Evolutionary conservation across 208 protist species (phyloP).

Genomic region (Herpetomonas tarakana): DNA sequence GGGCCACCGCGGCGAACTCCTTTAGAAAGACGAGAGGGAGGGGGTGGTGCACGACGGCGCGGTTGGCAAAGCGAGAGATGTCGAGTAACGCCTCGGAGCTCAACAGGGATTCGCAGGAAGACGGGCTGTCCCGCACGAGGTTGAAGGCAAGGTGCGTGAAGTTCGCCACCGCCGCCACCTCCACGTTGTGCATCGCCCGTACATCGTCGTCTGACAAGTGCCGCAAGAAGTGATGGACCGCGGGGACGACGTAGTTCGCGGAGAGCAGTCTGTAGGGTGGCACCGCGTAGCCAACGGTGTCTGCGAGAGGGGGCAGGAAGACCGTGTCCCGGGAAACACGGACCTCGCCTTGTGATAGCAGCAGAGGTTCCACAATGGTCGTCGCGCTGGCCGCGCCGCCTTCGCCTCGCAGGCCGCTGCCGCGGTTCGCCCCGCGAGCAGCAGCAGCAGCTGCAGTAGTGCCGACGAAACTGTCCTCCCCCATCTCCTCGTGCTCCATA

Average conservation of each 20-base stretch:
- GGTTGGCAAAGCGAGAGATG: slow-evolving; percentile 40
- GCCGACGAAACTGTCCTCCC: neutral
- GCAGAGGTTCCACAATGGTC: neutral
- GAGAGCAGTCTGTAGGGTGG: slow-evolving; percentile 22
- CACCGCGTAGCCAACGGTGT: slow-evolving; percentile 4
- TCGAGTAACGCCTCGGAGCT: slow-evolving; percentile 25
- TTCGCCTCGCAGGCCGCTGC: too few species aligned
- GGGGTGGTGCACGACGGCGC: slow-evolving; percentile 32
- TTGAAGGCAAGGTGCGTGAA: slow-evolving; percentile 35
- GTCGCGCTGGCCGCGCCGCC: neutral
- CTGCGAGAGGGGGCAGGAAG: slow-evolving; percentile 15
- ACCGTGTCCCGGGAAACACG: slow-evolving; percentile 11
- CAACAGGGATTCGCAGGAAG: slow-evolving; percentile 41
- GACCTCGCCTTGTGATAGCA: slow-evolving; percentile 11
- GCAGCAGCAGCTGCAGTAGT: too few species aligned
- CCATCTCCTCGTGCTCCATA: neutral
- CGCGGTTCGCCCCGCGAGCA: too few species aligned
- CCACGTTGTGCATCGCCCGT: slow-evolving; percentile 11
- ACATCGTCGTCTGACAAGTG: slow-evolving; percentile 9
- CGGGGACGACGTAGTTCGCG: slow-evolving; percentile 21
- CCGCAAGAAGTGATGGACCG: slow-evolving; percentile 18
- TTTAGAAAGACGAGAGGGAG: slow-evolving; percentile 43
- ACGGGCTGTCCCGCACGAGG: slow-evolving; percentile 36
- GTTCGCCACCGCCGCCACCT: slow-evolving; percentile 25
- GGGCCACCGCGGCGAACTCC: slow-evolving; percentile 42